A percentile compares a stretch with the other conserved stretches of the same genome.
Evolutionary conservation across 495 filamentous ascomycete genomes (phyloP).

Genomic region (Pyrenopolyporus hunteri): DNA sequence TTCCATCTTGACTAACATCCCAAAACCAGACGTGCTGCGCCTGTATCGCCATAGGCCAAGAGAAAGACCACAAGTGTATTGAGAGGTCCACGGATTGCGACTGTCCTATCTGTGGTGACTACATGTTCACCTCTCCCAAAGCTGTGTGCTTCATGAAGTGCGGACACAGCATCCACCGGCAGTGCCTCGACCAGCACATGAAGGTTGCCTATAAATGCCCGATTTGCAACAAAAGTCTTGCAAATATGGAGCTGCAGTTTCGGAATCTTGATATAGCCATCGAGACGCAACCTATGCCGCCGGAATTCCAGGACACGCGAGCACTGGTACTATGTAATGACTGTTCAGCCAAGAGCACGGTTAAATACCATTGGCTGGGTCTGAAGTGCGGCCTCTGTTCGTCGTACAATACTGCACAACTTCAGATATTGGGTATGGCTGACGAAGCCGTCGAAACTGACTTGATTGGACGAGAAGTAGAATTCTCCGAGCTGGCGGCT

Average conservation of each 20-base stretch:
- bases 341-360: constrained; percentile 82
- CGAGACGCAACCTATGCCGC: constrained; percentile 87
- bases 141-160: constrained; percentile 94
- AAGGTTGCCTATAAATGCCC: constrained; percentile 91
- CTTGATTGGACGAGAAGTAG: constrained; percentile 33
- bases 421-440: constrained; percentile 57
- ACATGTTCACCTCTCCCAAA: constrained; percentile 92
- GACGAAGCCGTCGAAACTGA: constrained; percentile 44
- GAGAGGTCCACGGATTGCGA: constrained; percentile 94
- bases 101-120: constrained; percentile 97
- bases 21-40: constrained; percentile 77
- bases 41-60: constrained; percentile 84
- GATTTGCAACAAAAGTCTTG: constrained; percentile 88
- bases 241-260: constrained; percentile 97
- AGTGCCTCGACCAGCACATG: constrained; percentile 84
- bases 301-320: constrained; percentile 76
- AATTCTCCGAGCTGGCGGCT: constrained; percentile 30
- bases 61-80: constrained; percentile 84
- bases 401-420: constrained; percentile 83
- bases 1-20: constrained; percentile 1
- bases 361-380: constrained; percentile 93
- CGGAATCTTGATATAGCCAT: constrained; percentile 86
- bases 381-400: constrained; percentile 85
- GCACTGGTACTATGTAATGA: constrained; percentile 93
- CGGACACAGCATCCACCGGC: constrained; percentile 92